These are phyloP conservation scores for Sclerotinia spermophila DNA, from an alignment of 2,329 filamentous ascomycete species.

Conservation along the genomic window DNA sequence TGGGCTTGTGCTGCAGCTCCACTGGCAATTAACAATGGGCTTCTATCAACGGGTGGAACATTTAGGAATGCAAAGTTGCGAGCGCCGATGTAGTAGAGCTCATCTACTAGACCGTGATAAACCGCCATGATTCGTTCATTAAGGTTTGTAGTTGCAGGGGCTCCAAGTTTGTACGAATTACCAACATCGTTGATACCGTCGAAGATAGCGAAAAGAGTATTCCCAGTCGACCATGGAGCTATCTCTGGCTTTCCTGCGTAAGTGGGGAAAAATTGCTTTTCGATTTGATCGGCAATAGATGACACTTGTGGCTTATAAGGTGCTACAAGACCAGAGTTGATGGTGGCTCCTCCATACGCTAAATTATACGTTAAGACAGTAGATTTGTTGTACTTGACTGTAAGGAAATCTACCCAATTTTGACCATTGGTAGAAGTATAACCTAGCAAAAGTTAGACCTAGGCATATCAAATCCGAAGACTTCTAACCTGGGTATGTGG, in stretches of 20 bases:
- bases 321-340: slow-evolving; percentile 39
- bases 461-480: background rate
- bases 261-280: slow-evolving; percentile 42
- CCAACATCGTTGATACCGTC: slow-evolving; percentile 56
- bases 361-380: slow-evolving; percentile 49
- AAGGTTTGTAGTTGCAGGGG: slow-evolving; percentile 36
- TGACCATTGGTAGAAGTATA: slow-evolving; percentile 46
- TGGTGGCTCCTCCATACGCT: slow-evolving; percentile 45
- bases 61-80: slow-evolving; percentile 58
- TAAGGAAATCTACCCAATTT: slow-evolving; percentile 53
- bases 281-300: slow-evolving; percentile 40
- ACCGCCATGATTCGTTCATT: slow-evolving; percentile 43
- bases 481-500: slow-evolving; percentile 38
- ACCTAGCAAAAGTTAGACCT: background rate
- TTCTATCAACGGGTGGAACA: slow-evolving; percentile 55
- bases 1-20: slow-evolving; percentile 36
- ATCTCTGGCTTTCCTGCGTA: slow-evolving; percentile 37
- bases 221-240: slow-evolving; percentile 26
- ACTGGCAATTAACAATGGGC: slow-evolving; percentile 46
- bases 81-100: slow-evolving; percentile 50
- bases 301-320: slow-evolving; percentile 39
- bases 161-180: slow-evolving; percentile 43
- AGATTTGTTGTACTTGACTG: slow-evolving; percentile 44
- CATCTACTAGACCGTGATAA: slow-evolving; percentile 42
- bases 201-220: slow-evolving; percentile 39